Percentiles rank a stretch among this genome's conserved stretches.
Evolutionary conservation across 148 eudicot genomes (phyloP).

Genomic region (Diospyros lotus): DNA sequence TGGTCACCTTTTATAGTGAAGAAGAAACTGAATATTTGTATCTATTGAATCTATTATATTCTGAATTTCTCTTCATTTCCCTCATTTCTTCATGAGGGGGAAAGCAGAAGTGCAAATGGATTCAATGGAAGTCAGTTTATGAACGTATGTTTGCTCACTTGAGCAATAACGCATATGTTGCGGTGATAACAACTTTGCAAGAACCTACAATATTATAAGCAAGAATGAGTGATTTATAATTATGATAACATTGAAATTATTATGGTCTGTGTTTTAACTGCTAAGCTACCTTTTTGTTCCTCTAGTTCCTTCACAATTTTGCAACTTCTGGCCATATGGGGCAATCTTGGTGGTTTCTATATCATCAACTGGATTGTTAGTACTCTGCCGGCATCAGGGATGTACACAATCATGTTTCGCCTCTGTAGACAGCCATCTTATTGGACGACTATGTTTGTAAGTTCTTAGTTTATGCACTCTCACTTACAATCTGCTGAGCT

Average conservation of each 20-base stretch:
- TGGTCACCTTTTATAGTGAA: no score
- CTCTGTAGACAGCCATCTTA: slow-evolving; percentile 83
- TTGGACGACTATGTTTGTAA: slow-evolving; percentile 90
- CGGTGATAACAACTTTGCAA: background rate
- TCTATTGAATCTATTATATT: no score
- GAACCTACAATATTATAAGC: background rate
- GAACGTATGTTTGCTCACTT: background rate
- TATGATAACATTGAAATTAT: background rate
- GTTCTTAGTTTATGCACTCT: slow-evolving; percentile 20
- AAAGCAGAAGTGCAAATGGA: background rate
- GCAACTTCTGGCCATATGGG: slow-evolving; percentile 98
- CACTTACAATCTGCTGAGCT: background rate
- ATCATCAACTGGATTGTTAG: slow-evolving; percentile 81
- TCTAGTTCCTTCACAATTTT: slow-evolving; percentile 81
- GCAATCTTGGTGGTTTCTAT: slow-evolving; percentile 78
- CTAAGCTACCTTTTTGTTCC: slow-evolving; percentile 7
- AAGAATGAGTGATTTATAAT: background rate
- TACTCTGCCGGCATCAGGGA: slow-evolving; percentile 74
- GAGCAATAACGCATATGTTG: background rate
- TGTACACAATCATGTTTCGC: slow-evolving; percentile 97
- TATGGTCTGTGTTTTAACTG: background rate
- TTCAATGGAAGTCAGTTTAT: background rate
- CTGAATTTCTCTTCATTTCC: background rate
- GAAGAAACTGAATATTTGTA: no score
- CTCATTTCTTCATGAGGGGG: background rate